Evolutionary conservation across 108 stramenopile species (phyloP).

Genomic region (Stephanodiscus minutulus): DNA sequence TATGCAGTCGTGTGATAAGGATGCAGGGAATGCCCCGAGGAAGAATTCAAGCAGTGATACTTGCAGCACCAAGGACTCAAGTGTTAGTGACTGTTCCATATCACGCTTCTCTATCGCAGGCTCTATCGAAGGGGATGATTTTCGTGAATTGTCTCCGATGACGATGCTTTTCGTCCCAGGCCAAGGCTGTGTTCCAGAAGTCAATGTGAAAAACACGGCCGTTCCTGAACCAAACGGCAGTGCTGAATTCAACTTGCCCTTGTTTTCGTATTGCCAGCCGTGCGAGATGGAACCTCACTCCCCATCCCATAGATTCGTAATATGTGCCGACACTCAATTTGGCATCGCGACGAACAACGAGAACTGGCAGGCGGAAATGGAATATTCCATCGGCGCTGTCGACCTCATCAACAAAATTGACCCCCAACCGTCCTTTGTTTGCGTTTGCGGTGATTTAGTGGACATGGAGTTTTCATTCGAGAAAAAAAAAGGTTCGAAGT

Average conservation of each 20-base stretch:
- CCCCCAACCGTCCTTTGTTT: conserved; percentile 67
- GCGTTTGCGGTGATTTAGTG: conserved; percentile 75
- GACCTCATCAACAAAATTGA: conserved; percentile 56
- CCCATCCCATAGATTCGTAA: conserved; percentile 52
- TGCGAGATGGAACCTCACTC: conserved; percentile 24
- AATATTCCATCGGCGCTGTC: conserved; percentile 56
- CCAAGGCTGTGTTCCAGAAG: neutral
- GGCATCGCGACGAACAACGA: conserved; percentile 57
- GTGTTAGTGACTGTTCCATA: neutral
- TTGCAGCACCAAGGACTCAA: conserved; percentile 6
- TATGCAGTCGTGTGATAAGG: neutral
- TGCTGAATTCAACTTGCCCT: neutral
- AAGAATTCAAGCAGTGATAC: neutral
- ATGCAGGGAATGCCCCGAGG: neutral
- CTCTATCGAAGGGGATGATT: neutral
- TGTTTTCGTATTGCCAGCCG: conserved; percentile 14
- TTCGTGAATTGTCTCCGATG: neutral
- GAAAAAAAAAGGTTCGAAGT: conserved; percentile 48
- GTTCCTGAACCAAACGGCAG: neutral
- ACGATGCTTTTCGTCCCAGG: neutral
- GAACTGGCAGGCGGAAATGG: conserved; percentile 68
- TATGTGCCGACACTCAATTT: conserved; percentile 71
- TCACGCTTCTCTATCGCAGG: neutral
- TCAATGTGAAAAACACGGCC: neutral
- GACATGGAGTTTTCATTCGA: conserved; percentile 64